Evolutionary conservation across 176 grass and related monocot species (phyloP).

Genomic region (Bonia amplexicaulis): DNA sequence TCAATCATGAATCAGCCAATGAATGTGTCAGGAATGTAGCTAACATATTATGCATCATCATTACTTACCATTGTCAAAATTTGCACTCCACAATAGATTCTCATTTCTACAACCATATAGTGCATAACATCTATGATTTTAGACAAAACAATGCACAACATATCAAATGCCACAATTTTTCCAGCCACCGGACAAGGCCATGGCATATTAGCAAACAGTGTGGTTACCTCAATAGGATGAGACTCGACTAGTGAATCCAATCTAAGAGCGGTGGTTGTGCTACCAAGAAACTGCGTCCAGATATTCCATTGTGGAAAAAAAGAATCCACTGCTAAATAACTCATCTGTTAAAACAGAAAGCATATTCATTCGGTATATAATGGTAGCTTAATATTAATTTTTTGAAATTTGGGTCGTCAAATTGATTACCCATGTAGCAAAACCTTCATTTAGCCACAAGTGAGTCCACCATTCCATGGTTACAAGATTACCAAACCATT

Average conservation of each 20-base stretch:
- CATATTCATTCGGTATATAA: not conserved
- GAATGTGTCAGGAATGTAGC: not conserved
- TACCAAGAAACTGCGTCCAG: slow-evolving; percentile 65
- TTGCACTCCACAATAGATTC: not conserved
- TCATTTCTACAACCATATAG: not conserved
- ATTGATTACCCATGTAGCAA: slow-evolving; percentile 70
- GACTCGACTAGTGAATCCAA: slow-evolving; percentile 65
- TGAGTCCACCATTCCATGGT: slow-evolving; percentile 95
- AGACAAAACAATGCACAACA: not conserved
- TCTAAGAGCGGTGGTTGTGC: slow-evolving; percentile 42
- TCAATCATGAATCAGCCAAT: not conserved
- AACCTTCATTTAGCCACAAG: slow-evolving; percentile 80
- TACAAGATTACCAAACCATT: slow-evolving; percentile 91
- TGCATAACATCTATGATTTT: not conserved
- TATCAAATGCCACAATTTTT: not conserved
- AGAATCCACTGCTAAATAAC: slow-evolving; percentile 54
- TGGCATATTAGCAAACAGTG: not conserved
- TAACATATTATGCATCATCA: not conserved
- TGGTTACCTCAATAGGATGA: slow-evolving; percentile 81
- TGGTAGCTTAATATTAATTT: not conserved
- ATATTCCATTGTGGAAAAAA: slow-evolving; percentile 72
- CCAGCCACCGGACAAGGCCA: not conserved
- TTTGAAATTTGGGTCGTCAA: not conserved
- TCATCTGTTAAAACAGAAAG: slow-evolving; percentile 46
- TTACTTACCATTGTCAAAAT: slow-evolving; percentile 10